Evolutionary conservation across 768 basidiomycete genomes (phyloP).

Genomic region (Trametes sanguinea): DNA sequence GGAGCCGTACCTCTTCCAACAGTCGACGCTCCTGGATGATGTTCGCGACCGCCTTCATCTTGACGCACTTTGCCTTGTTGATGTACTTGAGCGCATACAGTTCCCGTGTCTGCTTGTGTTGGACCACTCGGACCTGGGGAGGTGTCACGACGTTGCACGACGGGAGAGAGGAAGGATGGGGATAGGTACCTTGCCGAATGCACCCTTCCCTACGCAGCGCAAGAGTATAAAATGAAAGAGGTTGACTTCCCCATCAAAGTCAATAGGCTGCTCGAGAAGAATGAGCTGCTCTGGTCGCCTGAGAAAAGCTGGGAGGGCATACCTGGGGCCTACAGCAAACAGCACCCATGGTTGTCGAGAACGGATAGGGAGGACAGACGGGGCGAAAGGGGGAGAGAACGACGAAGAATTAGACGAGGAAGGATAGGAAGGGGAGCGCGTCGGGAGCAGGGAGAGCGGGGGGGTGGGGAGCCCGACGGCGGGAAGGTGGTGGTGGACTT

Average conservation of each 20-base stretch:
- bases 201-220: slow-evolving; percentile 97
- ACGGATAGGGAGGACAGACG: slow-evolving; percentile 18
- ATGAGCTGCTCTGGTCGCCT: neutral
- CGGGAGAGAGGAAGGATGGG: slow-evolving; percentile 17
- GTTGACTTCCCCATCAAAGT: slow-evolving; percentile 94
- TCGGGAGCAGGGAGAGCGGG: slow-evolving; percentile 10
- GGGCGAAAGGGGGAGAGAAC: slow-evolving; percentile 2
- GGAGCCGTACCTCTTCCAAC: slow-evolving; percentile 80
- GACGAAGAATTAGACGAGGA: slow-evolving; percentile 9
- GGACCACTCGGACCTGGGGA: slow-evolving; percentile 92
- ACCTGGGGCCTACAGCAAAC: slow-evolving; percentile 85
- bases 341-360: slow-evolving; percentile 63
- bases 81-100: slow-evolving; percentile 99
- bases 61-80: slow-evolving; percentile 96
- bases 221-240: slow-evolving; percentile 96
- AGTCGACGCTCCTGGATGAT: slow-evolving; percentile 95
- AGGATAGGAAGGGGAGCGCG: slow-evolving; percentile 10
- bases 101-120: slow-evolving; percentile 97
- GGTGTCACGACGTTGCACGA: slow-evolving; percentile 15
- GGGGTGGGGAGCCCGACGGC: slow-evolving; percentile 19
- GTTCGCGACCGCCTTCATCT: slow-evolving; percentile 98
- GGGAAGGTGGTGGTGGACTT: slow-evolving; percentile 15
- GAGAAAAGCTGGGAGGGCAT: slow-evolving; percentile 23
- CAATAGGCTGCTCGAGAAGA: slow-evolving; percentile 65
- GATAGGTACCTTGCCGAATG: slow-evolving; percentile 87